Evolutionary conservation across 1,284 basidiomycete genomes (phyloP).

Genomic region (Sphaerobolus stellatus): DNA sequence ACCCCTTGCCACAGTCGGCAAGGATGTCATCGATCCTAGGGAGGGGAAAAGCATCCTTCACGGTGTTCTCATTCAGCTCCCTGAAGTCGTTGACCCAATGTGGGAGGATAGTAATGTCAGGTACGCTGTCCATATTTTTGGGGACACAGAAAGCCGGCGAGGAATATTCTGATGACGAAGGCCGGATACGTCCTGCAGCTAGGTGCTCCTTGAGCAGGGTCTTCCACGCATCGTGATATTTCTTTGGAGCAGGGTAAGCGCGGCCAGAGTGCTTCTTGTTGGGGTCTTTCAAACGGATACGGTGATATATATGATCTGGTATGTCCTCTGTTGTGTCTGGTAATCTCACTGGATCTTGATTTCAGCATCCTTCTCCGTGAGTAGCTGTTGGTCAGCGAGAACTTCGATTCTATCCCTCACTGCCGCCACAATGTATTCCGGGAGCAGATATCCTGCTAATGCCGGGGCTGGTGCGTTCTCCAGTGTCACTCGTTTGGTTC

Average conservation of each 20-base stretch:
- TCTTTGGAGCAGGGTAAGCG: background rate
- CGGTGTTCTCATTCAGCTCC: slow-evolving; percentile 35
- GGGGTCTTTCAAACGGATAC: background rate
- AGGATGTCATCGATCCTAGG: too few relatives aligned
- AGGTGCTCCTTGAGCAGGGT: slow-evolving; percentile 27
- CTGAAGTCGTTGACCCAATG: slow-evolving; percentile 43
- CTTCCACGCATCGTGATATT: slow-evolving; percentile 21
- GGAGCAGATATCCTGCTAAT: background rate
- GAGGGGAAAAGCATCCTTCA: too few relatives aligned
- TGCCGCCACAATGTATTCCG: background rate
- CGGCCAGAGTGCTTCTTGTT: background rate
- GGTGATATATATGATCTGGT: background rate
- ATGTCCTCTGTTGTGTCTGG: background rate
- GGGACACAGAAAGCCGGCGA: too few relatives aligned
- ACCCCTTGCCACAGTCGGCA: too few relatives aligned
- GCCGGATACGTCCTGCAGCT: slow-evolving; percentile 30
- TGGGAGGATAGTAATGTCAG: slow-evolving; percentile 32
- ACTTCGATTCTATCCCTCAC: background rate
- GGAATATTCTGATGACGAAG: too few relatives aligned
- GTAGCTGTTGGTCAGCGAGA: slow-evolving; percentile 1
- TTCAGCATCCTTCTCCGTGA: background rate
- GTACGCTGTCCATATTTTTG: slow-evolving; percentile 31
- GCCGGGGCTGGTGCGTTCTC: background rate
- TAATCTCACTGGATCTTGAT: background rate
- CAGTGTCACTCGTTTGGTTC: background rate